Evolutionary conservation across 2,329 filamentous ascomycete species (phyloP), one percentile per base, ranked within the genome.

Genomic region (Penicillium crustosum): DNA sequence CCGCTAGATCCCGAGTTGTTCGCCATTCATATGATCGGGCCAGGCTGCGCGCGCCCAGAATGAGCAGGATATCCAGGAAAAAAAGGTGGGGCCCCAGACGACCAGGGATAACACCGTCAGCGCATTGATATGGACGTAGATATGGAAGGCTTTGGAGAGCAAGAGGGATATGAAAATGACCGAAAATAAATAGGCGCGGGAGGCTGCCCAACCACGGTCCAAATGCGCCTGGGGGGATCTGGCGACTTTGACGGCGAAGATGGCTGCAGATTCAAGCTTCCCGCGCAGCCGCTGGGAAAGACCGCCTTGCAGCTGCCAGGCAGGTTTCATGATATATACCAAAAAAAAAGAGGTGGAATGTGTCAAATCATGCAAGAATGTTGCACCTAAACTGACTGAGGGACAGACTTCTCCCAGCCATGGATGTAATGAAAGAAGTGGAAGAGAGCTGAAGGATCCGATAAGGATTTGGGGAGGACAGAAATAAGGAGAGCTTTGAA

Each of bases 81-180:
- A 62, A 62, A 62, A 62, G 19, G 60, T 58, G 48, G 58, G 48
- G 21, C 60, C 54, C 60, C 60, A 62, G 15, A 33, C 33, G 19
- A 60, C 5, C 19, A 62, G 42, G 25, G 58, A 53, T 3, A 42
- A 2, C 3, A 52, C 13, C 1, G 54, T 42, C 27, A 62, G 31
- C 2, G 58, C 47, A 6, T 53, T 50, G 17, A 55, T 27, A 36
- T 62, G 55, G 29, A 44, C 43, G 17, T 44, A 39, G n/a, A 62
- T 50, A 27, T 58, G 60, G 51, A 62, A 62, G 9, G 42, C 57
- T 51, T 62, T 62, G 21, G 60, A 60, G 4, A 58, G 3, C 7
- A 56, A 2, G 27, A 62, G 41, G 13, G 60, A 52, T 45, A 62
- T 62, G 15, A 60, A 60, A 21, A 55, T 60, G n/a, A 62, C 41